Percentiles rank a stretch among this genome's conserved stretches.
phyloP scores from a whole-genome alignment of 768 basidiomycete genomes.

The Clitopilus hobsonii region DNA sequence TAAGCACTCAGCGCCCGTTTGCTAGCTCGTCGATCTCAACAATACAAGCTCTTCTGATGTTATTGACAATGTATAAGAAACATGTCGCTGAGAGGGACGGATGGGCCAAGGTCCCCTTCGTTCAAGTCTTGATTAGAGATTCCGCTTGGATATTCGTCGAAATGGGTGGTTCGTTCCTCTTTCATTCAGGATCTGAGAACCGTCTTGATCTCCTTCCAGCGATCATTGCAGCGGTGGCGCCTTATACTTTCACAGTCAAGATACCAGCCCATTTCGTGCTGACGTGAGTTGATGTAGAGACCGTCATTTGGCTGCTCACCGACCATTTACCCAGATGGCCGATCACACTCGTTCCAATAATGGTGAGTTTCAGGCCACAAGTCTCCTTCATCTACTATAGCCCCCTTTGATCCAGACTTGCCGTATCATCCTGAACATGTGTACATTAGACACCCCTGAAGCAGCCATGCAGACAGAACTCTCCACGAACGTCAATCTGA shows the following conservation, averaged over 20 bases:
- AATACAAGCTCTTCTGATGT: conserved; percentile 2
- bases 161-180: conserved; percentile 1
- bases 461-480: background rate
- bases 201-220: background rate
- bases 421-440: conserved; percentile 11
- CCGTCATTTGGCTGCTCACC: background rate
- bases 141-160: conserved; percentile 7
- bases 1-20: background rate
- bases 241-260: background rate
- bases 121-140: conserved; percentile 8
- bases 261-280: background rate
- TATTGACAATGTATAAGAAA: conserved; percentile 4
- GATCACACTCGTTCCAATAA: conserved; percentile 3
- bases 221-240: background rate
- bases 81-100: conserved; percentile 3
- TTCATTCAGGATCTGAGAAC: background rate
- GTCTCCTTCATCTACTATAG: background rate
- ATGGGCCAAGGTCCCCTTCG: background rate
- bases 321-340: conserved; percentile 4
- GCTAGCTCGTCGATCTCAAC: background rate
- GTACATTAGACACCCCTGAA: background rate
- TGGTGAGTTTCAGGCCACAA: conserved; percentile 4
- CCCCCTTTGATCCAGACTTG: conserved; percentile 3
- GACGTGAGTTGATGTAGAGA: background rate
- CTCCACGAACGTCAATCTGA: background rate